Evolutionary conservation across 768 basidiomycete species (phyloP).

Genomic region (Cystobasidium tubakii): DNA sequence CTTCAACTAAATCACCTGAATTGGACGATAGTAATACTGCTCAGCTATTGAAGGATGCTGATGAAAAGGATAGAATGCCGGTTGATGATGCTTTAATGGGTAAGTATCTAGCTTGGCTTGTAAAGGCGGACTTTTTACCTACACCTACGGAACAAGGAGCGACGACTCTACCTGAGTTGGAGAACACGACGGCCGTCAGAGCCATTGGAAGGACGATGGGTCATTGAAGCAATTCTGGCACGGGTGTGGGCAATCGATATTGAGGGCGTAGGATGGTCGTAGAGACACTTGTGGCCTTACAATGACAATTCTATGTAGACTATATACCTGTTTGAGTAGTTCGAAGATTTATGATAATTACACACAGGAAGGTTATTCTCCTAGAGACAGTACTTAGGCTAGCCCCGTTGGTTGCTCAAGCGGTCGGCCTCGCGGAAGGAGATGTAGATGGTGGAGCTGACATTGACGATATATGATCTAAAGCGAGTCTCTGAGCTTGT

Average conservation of each 20-base stretch:
- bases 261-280: background rate
- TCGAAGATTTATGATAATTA: too few species aligned
- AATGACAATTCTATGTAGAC: background rate
- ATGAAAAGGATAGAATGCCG: slow-evolving; percentile 53
- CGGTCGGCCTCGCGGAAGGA: background rate
- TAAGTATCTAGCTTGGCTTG: slow-evolving; percentile 83
- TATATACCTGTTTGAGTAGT: too few species aligned
- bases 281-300: background rate
- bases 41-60: slow-evolving; percentile 56
- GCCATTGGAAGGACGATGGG: slow-evolving; percentile 29
- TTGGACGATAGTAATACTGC: slow-evolving; percentile 78
- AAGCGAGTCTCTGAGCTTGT: slow-evolving; percentile 9
- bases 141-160: slow-evolving; percentile 6
- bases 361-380: too few species aligned
- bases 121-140: slow-evolving; percentile 70
- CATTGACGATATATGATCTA: slow-evolving; percentile 28
- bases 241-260: background rate
- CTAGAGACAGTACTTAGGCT: background rate
- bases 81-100: slow-evolving; percentile 75
- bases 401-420: background rate
- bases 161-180: slow-evolving; percentile 24
- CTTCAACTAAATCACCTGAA: slow-evolving; percentile 87
- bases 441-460: background rate
- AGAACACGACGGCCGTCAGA: slow-evolving; percentile 13
- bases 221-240: background rate